phyloP scores from a whole-genome alignment of 139 green algal genomes.

The Auxenochlorella pyrenoidosa region DNA sequence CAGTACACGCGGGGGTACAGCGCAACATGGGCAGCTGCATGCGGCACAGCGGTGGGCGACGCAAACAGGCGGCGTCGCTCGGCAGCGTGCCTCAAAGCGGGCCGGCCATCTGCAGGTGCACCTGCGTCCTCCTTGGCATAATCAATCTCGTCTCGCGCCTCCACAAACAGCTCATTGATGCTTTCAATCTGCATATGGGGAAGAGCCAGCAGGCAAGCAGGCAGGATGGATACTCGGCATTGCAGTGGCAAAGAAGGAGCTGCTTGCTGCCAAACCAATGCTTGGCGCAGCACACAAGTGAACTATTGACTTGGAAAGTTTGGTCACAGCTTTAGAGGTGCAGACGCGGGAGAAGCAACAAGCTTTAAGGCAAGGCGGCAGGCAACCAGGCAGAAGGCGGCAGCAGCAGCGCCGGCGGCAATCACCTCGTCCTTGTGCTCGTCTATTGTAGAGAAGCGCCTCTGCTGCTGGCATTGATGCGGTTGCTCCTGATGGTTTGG shows the following conservation, averaged over 20 bases:
- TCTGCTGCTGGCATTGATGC: background rate
- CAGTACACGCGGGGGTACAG: too few relatives aligned
- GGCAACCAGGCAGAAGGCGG: background rate
- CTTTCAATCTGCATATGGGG: conserved; percentile 53
- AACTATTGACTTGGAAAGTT: too few relatives aligned
- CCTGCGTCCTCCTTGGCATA: conserved; percentile 58
- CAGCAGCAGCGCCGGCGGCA: background rate
- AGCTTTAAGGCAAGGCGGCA: too few relatives aligned
- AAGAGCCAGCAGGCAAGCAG: background rate
- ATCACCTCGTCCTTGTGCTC: background rate
- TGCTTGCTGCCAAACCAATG: too few relatives aligned
- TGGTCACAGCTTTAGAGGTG: too few relatives aligned
- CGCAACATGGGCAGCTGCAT: too few relatives aligned
- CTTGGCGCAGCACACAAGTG: too few relatives aligned
- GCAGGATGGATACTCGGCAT: background rate
- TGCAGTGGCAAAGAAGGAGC: too few relatives aligned
- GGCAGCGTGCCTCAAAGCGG: too few relatives aligned
- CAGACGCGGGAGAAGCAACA: too few relatives aligned
- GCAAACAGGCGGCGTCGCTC: too few relatives aligned
- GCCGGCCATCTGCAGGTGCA: background rate
- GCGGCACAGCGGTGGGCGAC: too few relatives aligned
- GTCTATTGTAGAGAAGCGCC: background rate
- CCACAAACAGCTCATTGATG: conserved; percentile 62
- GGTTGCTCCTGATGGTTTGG: background rate
- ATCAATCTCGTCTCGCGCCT: conserved; percentile 66